Conservation (phyloP, 148 eudicot species). For the Silene latifolia region DNA sequence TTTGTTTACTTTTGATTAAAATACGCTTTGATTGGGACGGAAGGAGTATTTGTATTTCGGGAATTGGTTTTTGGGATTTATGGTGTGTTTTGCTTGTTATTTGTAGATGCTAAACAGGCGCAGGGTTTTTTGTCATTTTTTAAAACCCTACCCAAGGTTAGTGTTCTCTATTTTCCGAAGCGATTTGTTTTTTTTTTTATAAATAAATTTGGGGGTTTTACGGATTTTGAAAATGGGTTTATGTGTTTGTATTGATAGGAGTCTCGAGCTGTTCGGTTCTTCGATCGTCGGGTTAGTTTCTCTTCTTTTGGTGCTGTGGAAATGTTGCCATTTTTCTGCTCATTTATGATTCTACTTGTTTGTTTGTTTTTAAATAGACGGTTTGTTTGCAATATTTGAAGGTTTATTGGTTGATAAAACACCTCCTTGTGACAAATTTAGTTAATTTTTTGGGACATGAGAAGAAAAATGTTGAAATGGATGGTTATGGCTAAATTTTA, state of each 20-base stretch:
- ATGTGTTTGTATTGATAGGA: constrained; percentile 47
- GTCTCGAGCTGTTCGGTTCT: constrained; percentile 68
- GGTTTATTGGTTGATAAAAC: background rate
- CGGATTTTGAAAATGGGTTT: constrained; percentile 4
- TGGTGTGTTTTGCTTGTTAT: background rate
- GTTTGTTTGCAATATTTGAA: background rate
- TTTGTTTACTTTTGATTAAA: background rate
- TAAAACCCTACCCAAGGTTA: constrained; percentile 70
- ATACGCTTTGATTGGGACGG: too few species aligned
- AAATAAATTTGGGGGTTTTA: background rate
- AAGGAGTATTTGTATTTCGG: background rate
- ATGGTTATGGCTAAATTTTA: background rate
- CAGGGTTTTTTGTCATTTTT: constrained; percentile 95
- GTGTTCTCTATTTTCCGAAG: background rate
- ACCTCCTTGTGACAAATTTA: background rate
- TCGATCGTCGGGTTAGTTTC: constrained; percentile 83
- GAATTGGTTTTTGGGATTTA: background rate
- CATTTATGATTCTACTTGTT: background rate
- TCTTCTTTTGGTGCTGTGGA: background rate
- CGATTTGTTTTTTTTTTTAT: background rate
- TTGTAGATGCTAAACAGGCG: constrained; percentile 84
- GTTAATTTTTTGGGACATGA: background rate
- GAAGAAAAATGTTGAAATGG: background rate
- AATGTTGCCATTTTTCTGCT: background rate
- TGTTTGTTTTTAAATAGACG: background rate